A percentile compares a stretch with the other conserved stretches of the same genome.
These are phyloP conservation scores for Mariannaea sp. DNA, from an alignment of 2,329 filamentous ascomycete species.

Conservation along the genomic window DNA sequence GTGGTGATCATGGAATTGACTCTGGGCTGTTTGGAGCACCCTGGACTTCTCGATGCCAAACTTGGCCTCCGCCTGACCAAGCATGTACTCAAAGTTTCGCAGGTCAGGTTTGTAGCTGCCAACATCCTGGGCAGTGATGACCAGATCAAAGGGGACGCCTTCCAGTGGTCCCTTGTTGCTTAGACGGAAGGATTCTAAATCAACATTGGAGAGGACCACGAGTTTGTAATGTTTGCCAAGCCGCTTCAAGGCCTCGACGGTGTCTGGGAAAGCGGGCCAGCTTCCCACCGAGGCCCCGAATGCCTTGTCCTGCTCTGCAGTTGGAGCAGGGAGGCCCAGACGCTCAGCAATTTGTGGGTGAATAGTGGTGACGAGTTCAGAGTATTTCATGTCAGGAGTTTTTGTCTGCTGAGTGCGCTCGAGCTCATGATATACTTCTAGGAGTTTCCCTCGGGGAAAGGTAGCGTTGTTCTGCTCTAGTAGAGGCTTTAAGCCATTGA, in stretches of 20 bases:
- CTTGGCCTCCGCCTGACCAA: slow-evolving; percentile 54
- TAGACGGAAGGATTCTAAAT: slow-evolving; percentile 52
- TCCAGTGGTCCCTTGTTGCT: slow-evolving; percentile 51
- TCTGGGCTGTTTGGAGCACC: slow-evolving; percentile 71
- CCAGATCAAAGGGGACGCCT: slow-evolving; percentile 58
- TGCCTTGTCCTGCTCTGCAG: slow-evolving; percentile 44
- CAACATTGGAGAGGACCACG: slow-evolving; percentile 60
- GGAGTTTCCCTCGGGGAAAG: slow-evolving; percentile 39
- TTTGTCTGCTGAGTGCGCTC: slow-evolving; percentile 56
- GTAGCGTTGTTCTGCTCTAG: slow-evolving; percentile 1
- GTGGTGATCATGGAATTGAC: slow-evolving; percentile 69
- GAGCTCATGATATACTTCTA: slow-evolving; percentile 47
- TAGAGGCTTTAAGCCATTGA: not conserved
- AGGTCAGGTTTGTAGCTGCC: slow-evolving; percentile 71
- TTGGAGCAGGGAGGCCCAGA: slow-evolving; percentile 43
- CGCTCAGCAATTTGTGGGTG: slow-evolving; percentile 52
- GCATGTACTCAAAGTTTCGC: slow-evolving; percentile 68
- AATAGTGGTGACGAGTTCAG: slow-evolving; percentile 56
- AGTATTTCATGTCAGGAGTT: slow-evolving; percentile 62
- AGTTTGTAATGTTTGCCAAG: slow-evolving; percentile 59
- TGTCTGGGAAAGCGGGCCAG: slow-evolving; percentile 64
- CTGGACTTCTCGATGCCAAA: slow-evolving; percentile 59
- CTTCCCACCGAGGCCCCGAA: slow-evolving; percentile 57
- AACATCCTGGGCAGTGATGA: slow-evolving; percentile 71
- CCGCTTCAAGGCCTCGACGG: slow-evolving; percentile 54